Evolutionary conservation across 108 stramenopile species (phyloP).

Genomic region (Skeletonema grethae): DNA sequence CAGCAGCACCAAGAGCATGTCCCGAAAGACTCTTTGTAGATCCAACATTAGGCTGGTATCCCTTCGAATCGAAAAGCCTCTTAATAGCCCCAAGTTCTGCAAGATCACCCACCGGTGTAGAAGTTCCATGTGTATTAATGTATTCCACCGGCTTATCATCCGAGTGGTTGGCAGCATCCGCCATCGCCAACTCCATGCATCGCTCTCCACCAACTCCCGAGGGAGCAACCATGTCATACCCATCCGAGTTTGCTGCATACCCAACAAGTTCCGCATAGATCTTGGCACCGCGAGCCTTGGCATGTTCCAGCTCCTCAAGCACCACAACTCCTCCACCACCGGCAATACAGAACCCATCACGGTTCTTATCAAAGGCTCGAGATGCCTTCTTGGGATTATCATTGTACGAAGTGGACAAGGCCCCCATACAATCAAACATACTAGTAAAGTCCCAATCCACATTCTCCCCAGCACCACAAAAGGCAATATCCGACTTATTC

Average conservation of each 20-base stretch:
- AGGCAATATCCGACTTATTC: constrained; percentile 88
- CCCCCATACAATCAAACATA: constrained; percentile 97
- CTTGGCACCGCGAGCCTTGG: constrained; percentile 94
- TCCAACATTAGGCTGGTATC: constrained; percentile 91
- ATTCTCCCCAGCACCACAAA: constrained; percentile 92
- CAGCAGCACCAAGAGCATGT: constrained; percentile 98
- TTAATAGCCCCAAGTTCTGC: constrained; percentile 94
- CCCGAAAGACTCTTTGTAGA: constrained; percentile 97
- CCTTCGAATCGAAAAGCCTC: constrained; percentile 79
- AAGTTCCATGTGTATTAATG: constrained; percentile 99
- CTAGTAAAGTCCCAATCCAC: constrained; percentile 91
- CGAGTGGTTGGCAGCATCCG: constrained; percentile 65
- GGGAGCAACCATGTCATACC: constrained; percentile 98
- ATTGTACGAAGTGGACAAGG: constrained; percentile 90
- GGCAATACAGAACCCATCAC: constrained; percentile 99
- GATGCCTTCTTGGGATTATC: constrained; percentile 87
- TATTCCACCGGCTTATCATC: constrained; percentile 89
- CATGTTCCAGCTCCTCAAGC: constrained; percentile 96
- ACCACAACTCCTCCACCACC: constrained; percentile 97
- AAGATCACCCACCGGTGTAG: constrained; percentile 97
- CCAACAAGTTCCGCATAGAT: constrained; percentile 96
- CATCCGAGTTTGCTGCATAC: constrained; percentile 98
- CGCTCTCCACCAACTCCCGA: constrained; percentile 93
- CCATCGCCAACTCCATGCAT: constrained; percentile 94
- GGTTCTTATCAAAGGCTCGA: constrained; percentile 95